Evolutionary conservation across 176 grass and related monocot genomes (phyloP), one percentile per base, ranked within the genome.

Genomic region (Secale cereale): DNA sequence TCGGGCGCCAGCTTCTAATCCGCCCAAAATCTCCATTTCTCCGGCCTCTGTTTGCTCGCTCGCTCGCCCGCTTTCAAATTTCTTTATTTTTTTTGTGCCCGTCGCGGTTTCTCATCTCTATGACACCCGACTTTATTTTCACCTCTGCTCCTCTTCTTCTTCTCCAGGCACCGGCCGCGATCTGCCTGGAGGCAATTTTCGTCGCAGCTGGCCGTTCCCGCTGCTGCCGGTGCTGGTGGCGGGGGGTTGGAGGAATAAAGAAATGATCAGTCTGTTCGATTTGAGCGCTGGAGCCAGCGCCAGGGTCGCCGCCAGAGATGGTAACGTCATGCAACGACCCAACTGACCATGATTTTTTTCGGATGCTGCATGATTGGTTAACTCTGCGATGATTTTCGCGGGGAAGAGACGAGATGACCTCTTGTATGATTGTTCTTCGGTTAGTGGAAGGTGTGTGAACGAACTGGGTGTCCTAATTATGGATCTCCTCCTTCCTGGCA

Each of bases 241-340:
- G 26, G 83, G 68, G 76, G 60, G 46, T 56, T 82, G 41, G 54
- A 31, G 40, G 73, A 90, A 87, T 84, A 87, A 84, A 87, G 68
- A 91, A 91, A 84, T 91, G 85, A 87, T 84, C 80, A 87, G 84
- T 32, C 76, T 90, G 30, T 87, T 87, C 41, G 89, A 91, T 63
- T 84, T 91, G 70, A 76, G 77, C 70, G 85, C 82, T 76, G 85
- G 89, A 81, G 81, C 76, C 89, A 84, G 62, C 70, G 50, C 61
- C 69, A 87, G 70, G 85, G 70, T 91, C 71, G 77, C 85, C 63
- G 22, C 85, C 31, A 77, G 76, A 91, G 89, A 87, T 85, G 85
- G 81, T 87, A 87, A 80, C 35, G 83, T 27, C 61, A 80, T 26
- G 50, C 76, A 87, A 81, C 77, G 45, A 60, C 45, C 60, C 8